Evolutionary conservation across 2,329 filamentous ascomycete genomes (phyloP).

Genomic region (Graphilbum fragrans): DNA sequence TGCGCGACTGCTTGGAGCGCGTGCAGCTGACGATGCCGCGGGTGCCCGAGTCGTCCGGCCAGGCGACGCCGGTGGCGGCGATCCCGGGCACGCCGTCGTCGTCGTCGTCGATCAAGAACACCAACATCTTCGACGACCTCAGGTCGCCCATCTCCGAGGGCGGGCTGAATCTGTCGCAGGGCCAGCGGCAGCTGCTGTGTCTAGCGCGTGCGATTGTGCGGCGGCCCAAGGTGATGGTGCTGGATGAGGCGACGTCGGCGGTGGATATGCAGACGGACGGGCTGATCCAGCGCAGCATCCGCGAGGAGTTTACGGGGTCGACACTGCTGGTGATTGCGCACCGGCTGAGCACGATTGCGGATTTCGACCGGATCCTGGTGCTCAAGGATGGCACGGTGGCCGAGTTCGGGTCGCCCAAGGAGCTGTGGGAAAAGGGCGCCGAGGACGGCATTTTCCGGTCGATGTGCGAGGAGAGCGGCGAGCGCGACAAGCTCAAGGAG

Average conservation of each 20-base stretch:
- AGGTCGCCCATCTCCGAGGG: constrained; percentile 55
- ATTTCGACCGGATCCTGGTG: constrained; percentile 65
- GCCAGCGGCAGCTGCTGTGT: constrained; percentile 65
- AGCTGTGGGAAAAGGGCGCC: constrained; percentile 42
- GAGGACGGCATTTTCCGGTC: constrained; percentile 42
- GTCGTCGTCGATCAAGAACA: constrained; percentile 30
- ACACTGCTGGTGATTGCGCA: constrained; percentile 68
- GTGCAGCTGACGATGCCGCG: constrained; percentile 45
- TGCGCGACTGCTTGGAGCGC: constrained; percentile 56
- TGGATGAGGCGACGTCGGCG: constrained; percentile 69
- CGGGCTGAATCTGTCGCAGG: constrained; percentile 63
- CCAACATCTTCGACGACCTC: constrained; percentile 54
- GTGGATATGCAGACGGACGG: constrained; percentile 68
- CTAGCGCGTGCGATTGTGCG: constrained; percentile 62
- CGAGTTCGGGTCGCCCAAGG: constrained; percentile 53
- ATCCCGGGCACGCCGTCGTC: constrained; percentile 16
- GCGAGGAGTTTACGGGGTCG: constrained; percentile 56
- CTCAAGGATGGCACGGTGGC: constrained; percentile 54
- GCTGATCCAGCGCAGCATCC: constrained; percentile 61
- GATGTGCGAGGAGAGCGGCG: constrained; percentile 52
- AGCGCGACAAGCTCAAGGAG: constrained; percentile 37
- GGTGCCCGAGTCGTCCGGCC: constrained; percentile 24
- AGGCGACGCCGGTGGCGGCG: constrained; percentile 20
- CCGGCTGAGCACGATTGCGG: constrained; percentile 62
- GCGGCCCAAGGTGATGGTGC: constrained; percentile 63